Evolutionary conservation across 495 filamentous ascomycete genomes (phyloP).

Genomic region (Thermochaetoides thermophila): DNA sequence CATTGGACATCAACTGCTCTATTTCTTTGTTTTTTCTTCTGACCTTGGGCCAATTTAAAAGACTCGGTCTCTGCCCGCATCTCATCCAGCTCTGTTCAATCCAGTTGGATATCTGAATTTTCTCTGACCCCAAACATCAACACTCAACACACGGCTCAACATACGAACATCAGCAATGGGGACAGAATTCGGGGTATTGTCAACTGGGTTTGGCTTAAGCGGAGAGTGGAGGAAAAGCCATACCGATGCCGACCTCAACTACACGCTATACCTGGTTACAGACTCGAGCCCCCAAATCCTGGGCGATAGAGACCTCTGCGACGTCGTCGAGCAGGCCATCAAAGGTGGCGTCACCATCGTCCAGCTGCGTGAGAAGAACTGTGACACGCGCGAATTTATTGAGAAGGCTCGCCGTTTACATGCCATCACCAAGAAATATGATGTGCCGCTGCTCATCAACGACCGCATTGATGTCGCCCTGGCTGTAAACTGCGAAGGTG

Average conservation of each 20-base stretch:
- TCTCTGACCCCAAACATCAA: too few species aligned
- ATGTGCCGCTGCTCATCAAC: conserved; percentile 81
- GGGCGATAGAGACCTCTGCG: conserved; percentile 48
- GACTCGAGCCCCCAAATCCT: conserved; percentile 76
- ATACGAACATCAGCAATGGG: too few species aligned
- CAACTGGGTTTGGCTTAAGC: too few species aligned
- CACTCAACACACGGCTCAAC: too few species aligned
- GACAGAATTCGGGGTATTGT: too few species aligned
- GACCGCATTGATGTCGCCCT: conserved; percentile 89
- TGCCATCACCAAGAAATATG: conserved; percentile 45
- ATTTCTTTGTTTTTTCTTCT: too few species aligned
- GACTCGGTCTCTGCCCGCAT: too few species aligned
- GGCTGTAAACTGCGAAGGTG: conserved; percentile 73
- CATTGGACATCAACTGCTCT: too few species aligned
- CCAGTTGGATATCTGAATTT: too few species aligned
- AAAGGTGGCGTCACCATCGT: conserved; percentile 76
- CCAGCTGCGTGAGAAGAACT: conserved; percentile 80
- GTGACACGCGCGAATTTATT: conserved; percentile 59
- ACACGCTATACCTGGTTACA: conserved; percentile 76
- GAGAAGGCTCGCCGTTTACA: conserved; percentile 57
- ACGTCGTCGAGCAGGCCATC: conserved; percentile 63
- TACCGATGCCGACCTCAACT: conserved; percentile 24
- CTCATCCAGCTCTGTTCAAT: too few species aligned
- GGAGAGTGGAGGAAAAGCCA: too few species aligned
- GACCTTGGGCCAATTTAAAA: too few species aligned